Evolutionary conservation across 768 basidiomycete species (phyloP).

Genomic region (Auriscalpium microsporum): DNA sequence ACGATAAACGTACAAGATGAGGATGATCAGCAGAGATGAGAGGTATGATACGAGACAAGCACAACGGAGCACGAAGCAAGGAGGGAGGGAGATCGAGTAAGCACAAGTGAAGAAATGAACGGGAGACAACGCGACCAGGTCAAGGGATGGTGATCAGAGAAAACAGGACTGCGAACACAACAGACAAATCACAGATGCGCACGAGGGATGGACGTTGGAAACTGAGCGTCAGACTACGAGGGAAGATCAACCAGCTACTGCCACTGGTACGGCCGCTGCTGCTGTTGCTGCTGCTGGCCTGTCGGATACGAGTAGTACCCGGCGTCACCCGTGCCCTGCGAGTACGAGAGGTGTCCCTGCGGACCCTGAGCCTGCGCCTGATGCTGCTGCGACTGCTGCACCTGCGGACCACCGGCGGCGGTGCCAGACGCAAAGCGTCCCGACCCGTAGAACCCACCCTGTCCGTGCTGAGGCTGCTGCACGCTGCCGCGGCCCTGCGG

Average conservation of each 20-base stretch:
- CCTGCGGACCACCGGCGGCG: conserved; percentile 30
- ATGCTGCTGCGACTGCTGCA: conserved; percentile 36
- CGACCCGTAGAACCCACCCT: conserved; percentile 38
- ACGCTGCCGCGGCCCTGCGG: conserved; percentile 35
- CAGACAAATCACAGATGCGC: conserved; percentile 3
- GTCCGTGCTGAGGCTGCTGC: conserved; percentile 33
- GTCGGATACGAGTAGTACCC: conserved; percentile 65
- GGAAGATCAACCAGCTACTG: not conserved
- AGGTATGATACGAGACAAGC: conserved; percentile 15
- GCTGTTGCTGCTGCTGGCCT: conserved; percentile 40
- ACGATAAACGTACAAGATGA: conserved; percentile 20
- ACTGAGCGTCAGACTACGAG: not conserved
- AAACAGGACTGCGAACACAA: conserved; percentile 3
- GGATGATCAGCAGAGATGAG: conserved; percentile 11
- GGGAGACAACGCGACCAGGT: conserved; percentile 4
- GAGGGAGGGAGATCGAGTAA: conserved; percentile 13
- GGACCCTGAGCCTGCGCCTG: conserved; percentile 33
- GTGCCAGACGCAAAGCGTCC: conserved; percentile 35
- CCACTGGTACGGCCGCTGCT: conserved; percentile 5
- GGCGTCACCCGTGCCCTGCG: conserved; percentile 54
- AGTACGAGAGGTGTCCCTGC: conserved; percentile 53
- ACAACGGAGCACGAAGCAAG: conserved; percentile 2
- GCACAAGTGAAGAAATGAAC: conserved; percentile 14
- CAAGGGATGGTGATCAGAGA: not conserved
- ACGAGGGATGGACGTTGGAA: conserved; percentile 9